Evolutionary conservation across 352 stramenopile genomes (phyloP), one percentile per base, ranked within the genome.

Genomic region (Phytopythium vexans): DNA sequence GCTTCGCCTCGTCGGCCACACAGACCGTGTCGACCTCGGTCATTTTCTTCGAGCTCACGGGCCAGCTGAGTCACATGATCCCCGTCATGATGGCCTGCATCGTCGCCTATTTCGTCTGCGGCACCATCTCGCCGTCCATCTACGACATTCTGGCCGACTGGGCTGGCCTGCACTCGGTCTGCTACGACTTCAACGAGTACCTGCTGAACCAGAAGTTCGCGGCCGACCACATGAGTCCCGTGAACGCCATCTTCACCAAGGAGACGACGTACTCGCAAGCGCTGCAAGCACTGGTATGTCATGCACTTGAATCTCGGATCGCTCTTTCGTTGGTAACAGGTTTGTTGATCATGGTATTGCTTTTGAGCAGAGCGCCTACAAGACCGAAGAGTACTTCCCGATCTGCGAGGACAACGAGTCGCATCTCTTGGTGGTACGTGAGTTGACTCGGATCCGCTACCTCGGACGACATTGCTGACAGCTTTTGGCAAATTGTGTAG

Each of bases 1-100:
- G 87, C 48, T 96, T 98, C 53, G 69, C 89, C 1, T 88, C 88
- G 0, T 96, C 89, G 4, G 91, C 92, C 8, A 98, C 93, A 4
- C 68, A 92, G 47, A 94, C 92, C 0, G 84, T 98, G 6, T 97
- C 83, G 0, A 94, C 83, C 1, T 77, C 81, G 0, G 79, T 94
- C 10, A 92, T 94, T 21, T 91, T 98, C 67, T 94, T 94, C 43
- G 83, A 94, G 54, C 61, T 94, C 32, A 91, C 83, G 1, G 83
- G 83, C 0, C 83, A 92, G 36, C 60, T 92, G 8, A 91, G 79
- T 46, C 80, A 94, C 66, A 88, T 94, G 75, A 69, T 92, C 8
- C 83, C 83, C 1, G 77, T 94, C 12, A 89, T 89, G 83, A 57
- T 96, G 21, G 76, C 79, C 21, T 91, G 82, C 33, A 82, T 94